A percentile compares a stretch with the other conserved stretches of the same genome.
phyloP scores from a whole-genome alignment of 768 basidiomycete species.

The Hericium erinaceus region DNA sequence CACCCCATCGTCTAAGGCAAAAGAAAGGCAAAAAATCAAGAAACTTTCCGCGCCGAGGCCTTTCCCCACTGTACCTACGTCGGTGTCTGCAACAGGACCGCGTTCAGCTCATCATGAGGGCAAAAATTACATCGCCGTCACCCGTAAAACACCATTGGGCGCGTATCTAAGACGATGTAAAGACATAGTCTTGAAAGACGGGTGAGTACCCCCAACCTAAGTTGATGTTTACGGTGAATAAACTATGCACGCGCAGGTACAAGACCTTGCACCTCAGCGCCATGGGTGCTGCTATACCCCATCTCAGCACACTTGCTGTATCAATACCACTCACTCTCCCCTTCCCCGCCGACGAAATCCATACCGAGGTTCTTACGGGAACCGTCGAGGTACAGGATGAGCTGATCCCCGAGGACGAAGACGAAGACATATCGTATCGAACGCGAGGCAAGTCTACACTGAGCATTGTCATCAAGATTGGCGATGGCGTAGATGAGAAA shows the following conservation, averaged over 20 bases:
- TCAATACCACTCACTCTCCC: conserved; percentile 70
- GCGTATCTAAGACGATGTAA: conserved; percentile 75
- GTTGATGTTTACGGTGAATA: background rate
- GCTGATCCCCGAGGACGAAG: conserved; percentile 63
- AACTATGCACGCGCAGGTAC: conserved; percentile 38
- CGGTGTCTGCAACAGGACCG: conserved; percentile 75
- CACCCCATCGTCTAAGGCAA: conserved; percentile 1
- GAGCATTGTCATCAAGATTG: conserved; percentile 47
- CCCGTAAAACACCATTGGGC: conserved; percentile 64
- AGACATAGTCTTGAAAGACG: conserved; percentile 59
- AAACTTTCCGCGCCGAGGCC: conserved; percentile 70
- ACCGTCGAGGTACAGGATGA: conserved; percentile 75
- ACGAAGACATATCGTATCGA: conserved; percentile 54
- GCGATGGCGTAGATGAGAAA: conserved; percentile 46
- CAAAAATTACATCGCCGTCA: conserved; percentile 72
- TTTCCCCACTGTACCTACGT: conserved; percentile 63
- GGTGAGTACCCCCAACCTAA: conserved; percentile 33
- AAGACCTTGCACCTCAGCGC: conserved; percentile 68
- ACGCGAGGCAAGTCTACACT: conserved; percentile 67
- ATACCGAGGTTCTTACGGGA: conserved; percentile 53
- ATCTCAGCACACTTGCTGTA: conserved; percentile 57
- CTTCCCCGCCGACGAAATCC: conserved; percentile 51
- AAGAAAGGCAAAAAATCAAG: conserved; percentile 31
- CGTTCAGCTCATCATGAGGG: conserved; percentile 72
- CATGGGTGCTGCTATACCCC: conserved; percentile 87